Percentiles rank a stretch among this genome's conserved stretches.
Conservation (phyloP, 495 filamentous ascomycete species). For the Lasiosphaeris hirsuta region DNA sequence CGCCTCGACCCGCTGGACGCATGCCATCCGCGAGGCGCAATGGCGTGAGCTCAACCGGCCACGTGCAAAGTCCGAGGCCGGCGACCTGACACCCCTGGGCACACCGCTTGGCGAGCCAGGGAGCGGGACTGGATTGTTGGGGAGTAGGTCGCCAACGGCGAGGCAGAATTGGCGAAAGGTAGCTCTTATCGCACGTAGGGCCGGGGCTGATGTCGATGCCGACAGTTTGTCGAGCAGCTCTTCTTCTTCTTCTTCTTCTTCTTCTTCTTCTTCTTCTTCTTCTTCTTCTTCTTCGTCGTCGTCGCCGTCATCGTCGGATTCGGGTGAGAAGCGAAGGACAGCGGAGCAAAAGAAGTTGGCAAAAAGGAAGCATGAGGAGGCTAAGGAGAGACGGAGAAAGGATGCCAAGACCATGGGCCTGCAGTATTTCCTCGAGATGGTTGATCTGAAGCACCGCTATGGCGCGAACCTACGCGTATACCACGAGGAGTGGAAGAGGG, state of each 20-base stretch:
- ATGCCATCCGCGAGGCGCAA: slow-evolving; percentile 62
- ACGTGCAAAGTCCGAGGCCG: slow-evolving; percentile 31
- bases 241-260: slow-evolving; percentile 3
- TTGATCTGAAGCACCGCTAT: slow-evolving; percentile 85
- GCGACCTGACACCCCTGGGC: slow-evolving; percentile 1
- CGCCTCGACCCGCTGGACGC: slow-evolving; percentile 65
- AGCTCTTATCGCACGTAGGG: slow-evolving; percentile 65
- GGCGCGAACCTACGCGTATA: slow-evolving; percentile 81
- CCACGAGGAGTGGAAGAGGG: slow-evolving; percentile 77
- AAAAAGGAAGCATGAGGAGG: slow-evolving; percentile 41
- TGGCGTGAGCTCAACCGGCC: slow-evolving; percentile 55
- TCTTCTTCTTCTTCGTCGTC: slow-evolving; percentile 11
- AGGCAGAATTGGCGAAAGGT: slow-evolving; percentile 72
- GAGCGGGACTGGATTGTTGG: not conserved
- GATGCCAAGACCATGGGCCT: slow-evolving; percentile 78
- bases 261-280: slow-evolving; percentile 24
- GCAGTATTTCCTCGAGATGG: slow-evolving; percentile 91
- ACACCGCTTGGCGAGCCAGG: not conserved
- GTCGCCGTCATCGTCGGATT: slow-evolving; percentile 28
- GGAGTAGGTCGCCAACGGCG: slow-evolving; percentile 37
- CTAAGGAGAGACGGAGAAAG: slow-evolving; percentile 45
- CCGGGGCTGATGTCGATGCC: slow-evolving; percentile 58
- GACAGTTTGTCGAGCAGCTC: slow-evolving; percentile 24
- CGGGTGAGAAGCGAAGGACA: slow-evolving; percentile 31
- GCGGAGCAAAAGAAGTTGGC: slow-evolving; percentile 35